phyloP scores from a whole-genome alignment of 2,329 filamentous ascomycete species.

The Seiridium cupressi region DNA sequence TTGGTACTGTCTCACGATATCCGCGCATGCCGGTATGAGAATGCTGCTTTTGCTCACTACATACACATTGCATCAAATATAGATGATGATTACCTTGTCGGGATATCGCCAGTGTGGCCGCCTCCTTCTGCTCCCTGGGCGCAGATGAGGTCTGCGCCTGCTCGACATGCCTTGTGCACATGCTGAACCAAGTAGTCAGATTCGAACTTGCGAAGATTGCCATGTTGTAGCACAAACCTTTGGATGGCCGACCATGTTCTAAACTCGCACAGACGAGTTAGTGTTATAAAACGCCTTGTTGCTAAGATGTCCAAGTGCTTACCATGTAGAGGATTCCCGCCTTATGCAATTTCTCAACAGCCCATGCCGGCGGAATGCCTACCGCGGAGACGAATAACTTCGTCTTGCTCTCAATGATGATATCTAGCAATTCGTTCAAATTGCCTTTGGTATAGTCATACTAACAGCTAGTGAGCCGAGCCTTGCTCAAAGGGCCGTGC shows the following conservation, averaged over 20 bases:
- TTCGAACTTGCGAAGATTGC: no score
- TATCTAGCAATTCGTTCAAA: slow-evolving; percentile 27
- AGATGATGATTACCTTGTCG: slow-evolving; percentile 29
- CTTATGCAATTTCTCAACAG: slow-evolving; percentile 40
- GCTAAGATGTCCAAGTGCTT: no score
- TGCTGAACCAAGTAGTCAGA: no score
- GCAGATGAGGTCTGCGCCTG: slow-evolving; percentile 88
- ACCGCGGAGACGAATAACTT: slow-evolving; percentile 32
- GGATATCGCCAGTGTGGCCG: slow-evolving; percentile 89
- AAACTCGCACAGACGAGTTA: no score
- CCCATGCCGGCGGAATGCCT: slow-evolving; percentile 27
- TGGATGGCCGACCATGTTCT: slow-evolving; percentile 96
- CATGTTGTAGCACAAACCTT: slow-evolving; percentile 42
- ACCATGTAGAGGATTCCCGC: slow-evolving; percentile 84
- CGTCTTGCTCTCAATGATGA: slow-evolving; percentile 29
- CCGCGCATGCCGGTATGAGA: slow-evolving; percentile 85
- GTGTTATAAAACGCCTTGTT: no score
- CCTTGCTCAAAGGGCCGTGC: no score
- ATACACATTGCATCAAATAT: no score
- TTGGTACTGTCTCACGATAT: slow-evolving; percentile 72
- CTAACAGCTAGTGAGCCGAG: background rate
- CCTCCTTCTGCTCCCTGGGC: slow-evolving; percentile 95
- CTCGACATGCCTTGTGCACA: no score
- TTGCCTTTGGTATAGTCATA: slow-evolving; percentile 31
- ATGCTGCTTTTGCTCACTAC: slow-evolving; percentile 34